Base-by-base conservation (phyloP, 208 protist genomes). In the Acanthamoeba quina region DNA sequence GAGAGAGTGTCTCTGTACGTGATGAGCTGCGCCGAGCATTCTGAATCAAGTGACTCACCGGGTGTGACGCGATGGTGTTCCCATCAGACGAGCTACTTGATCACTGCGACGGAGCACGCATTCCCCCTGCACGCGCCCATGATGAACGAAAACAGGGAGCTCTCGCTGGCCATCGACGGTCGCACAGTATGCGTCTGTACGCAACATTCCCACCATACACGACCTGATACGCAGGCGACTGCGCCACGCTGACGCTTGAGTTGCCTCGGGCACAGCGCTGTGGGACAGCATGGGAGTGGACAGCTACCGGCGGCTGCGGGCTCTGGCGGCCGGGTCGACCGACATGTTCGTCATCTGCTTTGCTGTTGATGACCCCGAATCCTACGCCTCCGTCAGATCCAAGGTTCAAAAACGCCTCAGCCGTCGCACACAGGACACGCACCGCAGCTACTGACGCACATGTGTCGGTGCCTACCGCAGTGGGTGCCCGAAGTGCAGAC, bases 291-390 rank as follows among this genome's bases (percentile, higher is more conserved):
- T 26, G 62, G 21, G 26, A 31, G 26, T 60, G 56, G 56, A 60
- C 56, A 60, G 56, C 56, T 24, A 60, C 21, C 56, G n/a, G 62
- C 62, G 62, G 62, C 62, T 17, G 62, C n/a, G 62, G 62, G n/a
- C 26, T 26, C 21, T 31, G 26, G 62, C 62, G 5, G 62, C 26
- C 9, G 62, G 62, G 0, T 19, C 62, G 26, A 31, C 62, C 21
- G 62, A 68, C 62, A 68, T 68, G 62, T 68, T 31, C n/a, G 62
- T 31, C 62, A 26, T 68, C 62, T 68, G 62, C 62, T 68, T 68
- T 15, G 62, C 62, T 26, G 62, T 68, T 26, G 62, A 68, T 24
- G 62, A 68, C 26, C 62, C 26, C 26, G 62, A 13, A 4, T 68
- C 62, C 62, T 68, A 34, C 62, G 9, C 62, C 62, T 26, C 62